Conservation (phyloP, 495 filamentous ascomycete genomes). For the Podospora sp. region DNA sequence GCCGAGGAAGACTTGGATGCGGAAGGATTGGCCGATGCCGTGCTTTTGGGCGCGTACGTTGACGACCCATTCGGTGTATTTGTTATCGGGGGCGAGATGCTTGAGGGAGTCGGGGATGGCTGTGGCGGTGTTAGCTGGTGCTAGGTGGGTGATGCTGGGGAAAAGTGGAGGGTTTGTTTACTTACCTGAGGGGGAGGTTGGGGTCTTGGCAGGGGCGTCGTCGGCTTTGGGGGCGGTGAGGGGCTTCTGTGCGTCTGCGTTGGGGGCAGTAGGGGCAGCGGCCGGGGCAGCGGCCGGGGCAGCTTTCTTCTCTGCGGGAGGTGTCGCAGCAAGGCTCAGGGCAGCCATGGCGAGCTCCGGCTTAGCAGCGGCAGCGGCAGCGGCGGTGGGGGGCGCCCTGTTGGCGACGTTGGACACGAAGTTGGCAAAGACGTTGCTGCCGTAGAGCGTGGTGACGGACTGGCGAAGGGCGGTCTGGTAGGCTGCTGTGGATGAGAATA, state of each 20-base stretch:
- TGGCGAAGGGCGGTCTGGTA: constrained; percentile 27
- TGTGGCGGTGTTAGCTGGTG: background rate
- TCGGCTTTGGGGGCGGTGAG: background rate
- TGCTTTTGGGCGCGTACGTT: constrained; percentile 48
- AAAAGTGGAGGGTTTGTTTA: background rate
- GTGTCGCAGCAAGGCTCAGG: background rate
- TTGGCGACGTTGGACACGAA: constrained; percentile 27
- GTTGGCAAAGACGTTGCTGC: constrained; percentile 31
- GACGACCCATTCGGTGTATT: constrained; percentile 48
- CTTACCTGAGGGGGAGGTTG: too few species aligned
- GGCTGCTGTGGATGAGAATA: constrained; percentile 5
- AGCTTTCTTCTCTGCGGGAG: background rate
- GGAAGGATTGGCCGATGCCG: constrained; percentile 43
- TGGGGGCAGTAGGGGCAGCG: too few species aligned
- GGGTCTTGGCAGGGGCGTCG: background rate
- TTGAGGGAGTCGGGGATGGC: constrained; percentile 27
- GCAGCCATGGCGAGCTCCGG: background rate
- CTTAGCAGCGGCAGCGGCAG: background rate
- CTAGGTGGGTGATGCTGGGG: background rate
- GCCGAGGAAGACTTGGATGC: constrained; percentile 48
- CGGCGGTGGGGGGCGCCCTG: constrained; percentile 7
- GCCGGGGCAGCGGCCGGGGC: background rate
- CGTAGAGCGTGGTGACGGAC: constrained; percentile 28
- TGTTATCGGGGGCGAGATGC: constrained; percentile 37
- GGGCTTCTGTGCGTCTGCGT: background rate